Evolutionary conservation across 257 asterid species (phyloP).

Genomic region (Capsicum chinense): DNA sequence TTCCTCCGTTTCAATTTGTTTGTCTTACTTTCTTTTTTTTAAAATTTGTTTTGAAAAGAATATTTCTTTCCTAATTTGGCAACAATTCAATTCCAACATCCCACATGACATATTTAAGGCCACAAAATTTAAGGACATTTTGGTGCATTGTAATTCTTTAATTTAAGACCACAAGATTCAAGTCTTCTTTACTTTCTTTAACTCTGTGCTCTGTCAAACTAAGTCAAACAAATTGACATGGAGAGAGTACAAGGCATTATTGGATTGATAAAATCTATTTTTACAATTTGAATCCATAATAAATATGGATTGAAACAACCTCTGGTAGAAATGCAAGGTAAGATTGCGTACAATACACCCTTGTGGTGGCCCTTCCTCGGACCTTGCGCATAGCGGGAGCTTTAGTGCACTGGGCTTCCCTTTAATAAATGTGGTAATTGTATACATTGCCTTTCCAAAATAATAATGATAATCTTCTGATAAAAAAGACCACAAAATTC

Average conservation of each 20-base stretch:
- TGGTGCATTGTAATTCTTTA: not conserved
- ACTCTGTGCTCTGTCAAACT: not conserved
- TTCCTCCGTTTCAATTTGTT: not conserved
- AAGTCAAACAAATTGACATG: not conserved
- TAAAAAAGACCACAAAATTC: too few species aligned
- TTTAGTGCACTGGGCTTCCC: too few species aligned
- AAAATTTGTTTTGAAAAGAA: not conserved
- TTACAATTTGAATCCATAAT: not conserved
- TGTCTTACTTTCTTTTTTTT: not conserved
- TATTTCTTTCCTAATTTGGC: not conserved
- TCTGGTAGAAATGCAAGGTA: too few species aligned
- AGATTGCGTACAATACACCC: too few species aligned
- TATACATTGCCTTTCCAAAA: too few species aligned
- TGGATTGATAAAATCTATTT: not conserved
- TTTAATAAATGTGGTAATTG: too few species aligned
- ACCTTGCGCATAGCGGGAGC: too few species aligned
- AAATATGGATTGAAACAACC: not conserved
- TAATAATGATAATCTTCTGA: too few species aligned
- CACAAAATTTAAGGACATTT: not conserved
- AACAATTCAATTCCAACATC: not conserved
- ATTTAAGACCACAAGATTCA: not conserved
- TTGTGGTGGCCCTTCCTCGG: too few species aligned
- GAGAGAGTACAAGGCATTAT: not conserved
- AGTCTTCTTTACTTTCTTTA: not conserved
- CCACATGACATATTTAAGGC: not conserved